Evolutionary conservation across 371 early-diverging fungal genomes (phyloP), one percentile per base, ranked within the genome.

Genomic region (Haplosporangium sp.): DNA sequence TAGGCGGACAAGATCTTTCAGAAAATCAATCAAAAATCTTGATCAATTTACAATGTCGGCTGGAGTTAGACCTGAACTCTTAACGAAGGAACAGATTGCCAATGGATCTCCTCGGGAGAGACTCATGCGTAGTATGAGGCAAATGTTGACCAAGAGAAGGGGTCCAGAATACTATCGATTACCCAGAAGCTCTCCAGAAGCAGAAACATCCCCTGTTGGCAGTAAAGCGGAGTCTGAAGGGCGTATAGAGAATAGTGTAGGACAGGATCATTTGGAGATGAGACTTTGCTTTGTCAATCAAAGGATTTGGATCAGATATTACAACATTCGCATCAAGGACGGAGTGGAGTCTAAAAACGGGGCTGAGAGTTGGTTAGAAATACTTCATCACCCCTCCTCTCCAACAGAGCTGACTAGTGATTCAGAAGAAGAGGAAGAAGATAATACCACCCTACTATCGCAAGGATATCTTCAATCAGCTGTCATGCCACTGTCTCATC

Each of bases 31-130:
- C 50, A 68, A 69, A 1, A 63, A 69, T 3, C 39, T 81, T 13
- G 82, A 81, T 42, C 72, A 71, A 34, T 81, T 81, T 56, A 75
- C 82, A 11, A 81, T 81, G 82, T 67, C 82, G 20, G 20, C 55
- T 47, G 79, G 74, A 13, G 74, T 45, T 17, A 57, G 74, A n/a
- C 79, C 71, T 2, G 74, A 78, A 19, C 60, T 78, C 7, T 37
- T 73, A 50, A 78, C 67, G 17, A 67, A 67, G 40, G 74, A 78
- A 42, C 19, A 37, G 52, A n/a, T 66, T 10, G 63, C 53, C 4
- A 48, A 58, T 5, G 79, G 74, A 0, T 55, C 60, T 35, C 67
- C 79, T 20, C 70, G 74, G 1, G 71, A 74, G 37, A 50, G 74
- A 15, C 67, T 70, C n/a, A 56, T 74, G 44, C 70, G 71, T 15